These are phyloP conservation scores for Leccinum rimulosum DNA, from an alignment of 768 basidiomycete species.

Conservation along the genomic window DNA sequence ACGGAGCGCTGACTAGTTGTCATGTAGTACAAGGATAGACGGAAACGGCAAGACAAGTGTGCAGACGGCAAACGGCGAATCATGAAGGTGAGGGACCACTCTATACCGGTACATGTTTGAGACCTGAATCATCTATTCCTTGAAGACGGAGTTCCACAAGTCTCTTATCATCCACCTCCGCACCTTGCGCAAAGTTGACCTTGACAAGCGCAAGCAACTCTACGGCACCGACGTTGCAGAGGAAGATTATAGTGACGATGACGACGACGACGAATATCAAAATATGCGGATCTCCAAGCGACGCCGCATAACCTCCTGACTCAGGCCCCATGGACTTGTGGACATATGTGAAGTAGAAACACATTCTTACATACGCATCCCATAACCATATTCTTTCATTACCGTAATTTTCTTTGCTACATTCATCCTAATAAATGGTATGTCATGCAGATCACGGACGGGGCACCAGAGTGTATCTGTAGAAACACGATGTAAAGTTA, in stretches of 20 bases:
- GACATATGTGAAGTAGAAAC: slow-evolving; percentile 17
- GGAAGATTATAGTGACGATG: slow-evolving; percentile 36
- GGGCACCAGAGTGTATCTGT: background rate
- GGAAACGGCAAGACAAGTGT: slow-evolving; percentile 50
- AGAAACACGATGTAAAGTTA: background rate
- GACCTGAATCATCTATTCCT: background rate
- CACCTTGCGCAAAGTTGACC: slow-evolving; percentile 58
- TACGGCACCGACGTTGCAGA: slow-evolving; percentile 40
- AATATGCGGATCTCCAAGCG: slow-evolving; percentile 30
- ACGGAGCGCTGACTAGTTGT: slow-evolving; percentile 2
- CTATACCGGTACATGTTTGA: background rate
- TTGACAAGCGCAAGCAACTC: slow-evolving; percentile 44
- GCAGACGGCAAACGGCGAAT: slow-evolving; percentile 50
- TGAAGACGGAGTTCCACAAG: slow-evolving; percentile 68
- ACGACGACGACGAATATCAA: slow-evolving; percentile 35
- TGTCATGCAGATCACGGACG: slow-evolving; percentile 20
- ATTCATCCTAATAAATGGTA: slow-evolving; percentile 27
- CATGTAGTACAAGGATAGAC: slow-evolving; percentile 59
- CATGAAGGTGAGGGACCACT: slow-evolving; percentile 47
- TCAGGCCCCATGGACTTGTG: slow-evolving; percentile 15
- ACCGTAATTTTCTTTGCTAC: slow-evolving; percentile 29
- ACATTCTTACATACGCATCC: slow-evolving; percentile 23
- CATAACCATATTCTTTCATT: slow-evolving; percentile 27
- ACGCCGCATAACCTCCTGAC: slow-evolving; percentile 27
- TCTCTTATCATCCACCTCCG: slow-evolving; percentile 57